Evolutionary conservation across 306 rosid genomes (phyloP).

Genomic region (Lithocarpus polystachyus): DNA sequence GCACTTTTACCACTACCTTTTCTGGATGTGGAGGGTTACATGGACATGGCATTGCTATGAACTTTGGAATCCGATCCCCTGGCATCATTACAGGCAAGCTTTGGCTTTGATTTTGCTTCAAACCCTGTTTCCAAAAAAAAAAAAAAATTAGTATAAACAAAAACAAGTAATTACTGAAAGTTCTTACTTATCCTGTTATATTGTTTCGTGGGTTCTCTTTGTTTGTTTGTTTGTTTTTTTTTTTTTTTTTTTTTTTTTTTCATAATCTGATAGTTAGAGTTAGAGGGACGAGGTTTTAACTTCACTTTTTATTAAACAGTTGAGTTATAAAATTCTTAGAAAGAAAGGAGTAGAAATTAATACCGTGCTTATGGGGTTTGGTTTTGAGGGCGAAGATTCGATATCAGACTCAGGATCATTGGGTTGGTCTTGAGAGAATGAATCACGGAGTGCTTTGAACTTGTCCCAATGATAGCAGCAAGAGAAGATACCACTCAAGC

Average conservation of each 20-base stretch:
- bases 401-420: conserved; percentile 24
- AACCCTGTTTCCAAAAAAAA: conserved; percentile 28
- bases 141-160: background rate
- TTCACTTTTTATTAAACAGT: background rate
- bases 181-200: too few relatives aligned
- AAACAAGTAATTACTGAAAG: background rate
- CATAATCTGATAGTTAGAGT: too few relatives aligned
- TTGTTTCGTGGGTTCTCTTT: too few relatives aligned
- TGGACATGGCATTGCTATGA: conserved; percentile 91
- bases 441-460: conserved; percentile 64
- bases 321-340: background rate
- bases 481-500: conserved; percentile 91
- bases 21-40: conserved; percentile 53
- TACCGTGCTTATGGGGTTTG: conserved; percentile 44
- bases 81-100: conserved; percentile 92
- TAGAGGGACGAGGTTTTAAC: too few relatives aligned
- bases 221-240: too few relatives aligned
- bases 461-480: conserved; percentile 99
- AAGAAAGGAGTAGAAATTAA: background rate
- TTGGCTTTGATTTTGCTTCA: conserved; percentile 33
- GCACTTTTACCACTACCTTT: conserved; percentile 30
- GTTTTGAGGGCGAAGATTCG: conserved; percentile 41
- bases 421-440: conserved; percentile 23
- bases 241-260: background rate
- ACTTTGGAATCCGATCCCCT: conserved; percentile 72